Conservation (phyloP, 2,329 filamentous ascomycete species). For the Coniella lustricola region DNA sequence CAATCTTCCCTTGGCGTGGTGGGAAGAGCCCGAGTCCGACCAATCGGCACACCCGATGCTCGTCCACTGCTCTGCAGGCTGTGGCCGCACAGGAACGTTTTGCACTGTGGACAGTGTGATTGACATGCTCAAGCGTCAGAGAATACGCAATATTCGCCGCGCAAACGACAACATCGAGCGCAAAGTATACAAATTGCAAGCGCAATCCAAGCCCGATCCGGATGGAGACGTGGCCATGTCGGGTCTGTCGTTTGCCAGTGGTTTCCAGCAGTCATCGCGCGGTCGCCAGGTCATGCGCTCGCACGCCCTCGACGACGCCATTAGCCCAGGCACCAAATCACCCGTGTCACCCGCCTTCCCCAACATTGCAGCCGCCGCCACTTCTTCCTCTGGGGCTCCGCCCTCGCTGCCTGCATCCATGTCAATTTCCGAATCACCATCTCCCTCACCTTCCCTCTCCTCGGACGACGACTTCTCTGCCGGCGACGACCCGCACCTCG, state of each 20-base stretch:
- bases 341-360: slow-evolving; percentile 21
- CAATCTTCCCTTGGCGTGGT: slow-evolving; percentile 35
- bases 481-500: slow-evolving; percentile 22
- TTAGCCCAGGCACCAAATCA: slow-evolving; percentile 14
- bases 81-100: slow-evolving; percentile 91
- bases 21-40: slow-evolving; percentile 54
- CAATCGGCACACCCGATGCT: slow-evolving; percentile 61
- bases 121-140: slow-evolving; percentile 92
- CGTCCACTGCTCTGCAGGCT: slow-evolving; percentile 94
- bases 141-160: slow-evolving; percentile 25
- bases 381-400: no score
- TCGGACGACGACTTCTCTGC: no score
- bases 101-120: slow-evolving; percentile 95
- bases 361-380: slow-evolving; percentile 18
- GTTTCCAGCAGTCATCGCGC: background rate
- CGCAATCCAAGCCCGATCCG: slow-evolving; percentile 22
- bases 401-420: slow-evolving; percentile 14
- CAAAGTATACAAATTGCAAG: slow-evolving; percentile 14
- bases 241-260: slow-evolving; percentile 4
- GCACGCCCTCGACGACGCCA: slow-evolving; percentile 10
- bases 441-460: slow-evolving; percentile 9
- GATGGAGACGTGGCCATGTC: slow-evolving; percentile 44
- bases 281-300: slow-evolving; percentile 16
- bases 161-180: slow-evolving; percentile 23
- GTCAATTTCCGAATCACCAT: slow-evolving; percentile 10